Evolutionary conservation across 352 stramenopile species (phyloP).

Genomic region (Phytophthora niederhauseri): DNA sequence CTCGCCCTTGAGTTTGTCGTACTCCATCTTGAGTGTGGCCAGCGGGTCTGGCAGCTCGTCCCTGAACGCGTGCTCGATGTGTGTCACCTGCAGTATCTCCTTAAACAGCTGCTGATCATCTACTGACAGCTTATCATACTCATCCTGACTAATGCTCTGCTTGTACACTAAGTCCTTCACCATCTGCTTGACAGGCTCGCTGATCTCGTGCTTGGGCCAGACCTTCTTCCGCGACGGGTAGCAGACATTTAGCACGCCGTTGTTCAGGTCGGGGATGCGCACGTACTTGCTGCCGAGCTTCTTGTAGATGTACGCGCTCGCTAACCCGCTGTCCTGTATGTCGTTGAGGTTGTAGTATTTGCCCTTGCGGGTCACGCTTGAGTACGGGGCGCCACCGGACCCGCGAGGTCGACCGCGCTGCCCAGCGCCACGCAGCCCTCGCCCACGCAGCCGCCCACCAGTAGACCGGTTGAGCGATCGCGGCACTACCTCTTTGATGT

Average conservation of each 20-base stretch:
- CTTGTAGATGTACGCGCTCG: background rate
- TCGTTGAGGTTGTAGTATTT: background rate
- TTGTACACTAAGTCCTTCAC: background rate
- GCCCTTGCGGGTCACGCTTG: background rate
- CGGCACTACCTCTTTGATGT: too few relatives aligned
- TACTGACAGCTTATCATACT: background rate
- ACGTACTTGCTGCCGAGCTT: background rate
- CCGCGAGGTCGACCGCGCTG: background rate
- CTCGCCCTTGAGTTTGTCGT: constrained; percentile 19
- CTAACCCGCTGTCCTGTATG: background rate
- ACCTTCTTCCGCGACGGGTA: background rate
- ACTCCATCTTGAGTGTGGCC: constrained; percentile 6
- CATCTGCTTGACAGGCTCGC: background rate
- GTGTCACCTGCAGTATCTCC: constrained; percentile 12
- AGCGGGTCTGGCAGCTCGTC: constrained; percentile 17
- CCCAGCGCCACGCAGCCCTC: background rate
- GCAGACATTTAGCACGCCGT: background rate
- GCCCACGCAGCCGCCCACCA: too few relatives aligned
- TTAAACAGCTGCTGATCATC: constrained; percentile 16
- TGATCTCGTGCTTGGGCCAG: background rate
- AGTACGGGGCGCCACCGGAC: background rate
- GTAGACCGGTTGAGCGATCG: too few relatives aligned
- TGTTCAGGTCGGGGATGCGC: background rate
- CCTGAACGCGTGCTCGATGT: constrained; percentile 17
- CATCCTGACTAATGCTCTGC: background rate